Percentiles rank a stretch among this genome's conserved stretches.
These are phyloP conservation scores for Mucor irregularis DNA, from an alignment of 371 early-diverging fungal genomes.

Conservation along the genomic window DNA sequence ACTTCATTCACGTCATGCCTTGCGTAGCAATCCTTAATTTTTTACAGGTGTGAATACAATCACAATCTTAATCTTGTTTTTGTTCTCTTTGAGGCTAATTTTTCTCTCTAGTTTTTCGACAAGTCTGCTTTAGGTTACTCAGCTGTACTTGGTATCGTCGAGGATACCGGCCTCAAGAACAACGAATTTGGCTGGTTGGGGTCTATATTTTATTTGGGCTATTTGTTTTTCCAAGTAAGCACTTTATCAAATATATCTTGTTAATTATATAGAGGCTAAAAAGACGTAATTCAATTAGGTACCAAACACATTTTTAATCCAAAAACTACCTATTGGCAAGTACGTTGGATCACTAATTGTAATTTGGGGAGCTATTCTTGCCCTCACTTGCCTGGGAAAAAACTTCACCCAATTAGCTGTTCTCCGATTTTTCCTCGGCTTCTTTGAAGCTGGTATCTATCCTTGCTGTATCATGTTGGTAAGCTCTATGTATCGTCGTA, in stretches of 20 bases:
- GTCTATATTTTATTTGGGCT: slow-evolving; percentile 44
- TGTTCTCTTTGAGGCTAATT: background rate
- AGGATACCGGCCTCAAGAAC: slow-evolving; percentile 23
- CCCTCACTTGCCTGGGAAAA: slow-evolving; percentile 23
- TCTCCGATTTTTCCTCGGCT: slow-evolving; percentile 38
- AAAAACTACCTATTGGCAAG: slow-evolving; percentile 30
- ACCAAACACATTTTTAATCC: slow-evolving; percentile 41
- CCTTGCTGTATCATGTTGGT: slow-evolving; percentile 33
- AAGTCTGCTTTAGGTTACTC: slow-evolving; percentile 33
- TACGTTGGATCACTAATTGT: slow-evolving; percentile 38
- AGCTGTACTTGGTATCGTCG: slow-evolving; percentile 27
- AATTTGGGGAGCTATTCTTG: slow-evolving; percentile 37
- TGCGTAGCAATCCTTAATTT: slow-evolving; percentile 23
- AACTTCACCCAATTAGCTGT: slow-evolving; percentile 40
- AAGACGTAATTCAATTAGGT: slow-evolving; percentile 11
- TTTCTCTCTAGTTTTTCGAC: slow-evolving; percentile 28
- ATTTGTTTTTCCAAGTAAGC: slow-evolving; percentile 32
- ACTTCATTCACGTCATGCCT: slow-evolving; percentile 27
- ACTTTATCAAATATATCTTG: background rate
- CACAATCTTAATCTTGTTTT: background rate
- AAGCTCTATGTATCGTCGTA: slow-evolving; percentile 37
- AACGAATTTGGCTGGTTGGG: slow-evolving; percentile 35
- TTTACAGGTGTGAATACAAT: slow-evolving; percentile 11
- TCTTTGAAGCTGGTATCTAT: slow-evolving; percentile 31
- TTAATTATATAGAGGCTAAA: background rate